Evolutionary conservation across 352 stramenopile species (phyloP).

Genomic region (Pythium biforme): DNA sequence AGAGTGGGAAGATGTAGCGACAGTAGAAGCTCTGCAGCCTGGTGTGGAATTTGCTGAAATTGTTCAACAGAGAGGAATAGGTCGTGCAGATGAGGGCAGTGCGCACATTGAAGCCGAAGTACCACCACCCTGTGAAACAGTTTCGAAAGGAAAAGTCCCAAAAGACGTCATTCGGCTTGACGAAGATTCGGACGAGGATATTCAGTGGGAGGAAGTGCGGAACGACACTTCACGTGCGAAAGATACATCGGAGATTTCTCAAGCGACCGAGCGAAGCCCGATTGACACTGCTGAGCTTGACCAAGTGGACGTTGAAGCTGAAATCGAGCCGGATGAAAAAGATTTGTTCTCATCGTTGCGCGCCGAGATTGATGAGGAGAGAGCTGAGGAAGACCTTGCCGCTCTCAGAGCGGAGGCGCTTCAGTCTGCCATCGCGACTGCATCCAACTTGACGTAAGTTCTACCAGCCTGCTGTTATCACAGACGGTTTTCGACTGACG

Average conservation of each 20-base stretch:
- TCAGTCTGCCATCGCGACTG: conserved; percentile 72
- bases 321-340: conserved; percentile 37
- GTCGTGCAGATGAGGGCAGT: no score
- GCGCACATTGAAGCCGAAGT: not conserved
- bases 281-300: not conserved
- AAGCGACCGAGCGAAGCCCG: not conserved
- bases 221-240: not conserved
- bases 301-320: conserved; percentile 20
- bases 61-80: no score
- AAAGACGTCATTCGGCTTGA: conserved; percentile 23
- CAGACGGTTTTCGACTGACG: not conserved
- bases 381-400: conserved; percentile 62
- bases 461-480: not conserved
- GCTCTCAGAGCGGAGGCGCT: conserved; percentile 66
- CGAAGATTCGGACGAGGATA: conserved; percentile 29
- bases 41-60: not conserved
- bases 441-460: conserved; percentile 79
- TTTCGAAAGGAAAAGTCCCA: no score
- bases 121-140: not conserved
- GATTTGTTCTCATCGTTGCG: conserved; percentile 52
- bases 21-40: not conserved
- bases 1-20: conserved; percentile 23
- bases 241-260: not conserved
- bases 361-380: conserved; percentile 70
- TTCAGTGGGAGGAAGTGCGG: conserved; percentile 53